Percentiles rank a stretch among this genome's conserved stretches.
Conservation (phyloP, 306 rosid species). For the Argentina anserina region DNA sequence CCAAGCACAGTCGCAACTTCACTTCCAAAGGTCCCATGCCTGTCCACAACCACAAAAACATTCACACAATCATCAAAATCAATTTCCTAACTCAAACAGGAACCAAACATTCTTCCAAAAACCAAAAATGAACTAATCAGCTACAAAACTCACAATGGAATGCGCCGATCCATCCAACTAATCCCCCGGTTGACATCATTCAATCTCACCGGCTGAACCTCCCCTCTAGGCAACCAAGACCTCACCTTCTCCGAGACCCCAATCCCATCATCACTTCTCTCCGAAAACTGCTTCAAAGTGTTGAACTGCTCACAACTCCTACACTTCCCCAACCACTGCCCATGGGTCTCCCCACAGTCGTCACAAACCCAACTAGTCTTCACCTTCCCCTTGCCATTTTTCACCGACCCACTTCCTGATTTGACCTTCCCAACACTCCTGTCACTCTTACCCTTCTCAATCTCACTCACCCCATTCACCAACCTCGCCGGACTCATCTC, state of each 20-base stretch:
- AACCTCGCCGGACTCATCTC: slow-evolving; percentile 6
- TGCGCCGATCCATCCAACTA: slow-evolving; percentile 45
- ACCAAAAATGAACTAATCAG: no score
- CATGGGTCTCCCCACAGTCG: slow-evolving; percentile 52
- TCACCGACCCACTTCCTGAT: slow-evolving; percentile 19
- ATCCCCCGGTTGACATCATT: slow-evolving; percentile 66
- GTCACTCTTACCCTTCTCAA: slow-evolving; percentile 12
- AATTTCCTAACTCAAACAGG: background rate
- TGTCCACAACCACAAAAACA: slow-evolving; percentile 32
- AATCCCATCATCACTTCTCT: slow-evolving; percentile 30
- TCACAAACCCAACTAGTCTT: slow-evolving; percentile 65
- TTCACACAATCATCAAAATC: background rate
- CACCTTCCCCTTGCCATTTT: slow-evolving; percentile 41
- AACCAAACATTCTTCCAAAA: background rate
- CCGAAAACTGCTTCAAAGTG: slow-evolving; percentile 49
- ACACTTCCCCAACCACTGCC: slow-evolving; percentile 85
- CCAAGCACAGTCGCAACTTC: slow-evolving; percentile 86
- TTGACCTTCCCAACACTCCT: slow-evolving; percentile 30
- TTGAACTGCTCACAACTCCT: slow-evolving; percentile 38
- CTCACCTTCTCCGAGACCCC: slow-evolving; percentile 47
- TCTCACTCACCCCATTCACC: background rate
- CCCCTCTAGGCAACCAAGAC: slow-evolving; percentile 57
- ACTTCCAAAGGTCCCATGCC: slow-evolving; percentile 66
- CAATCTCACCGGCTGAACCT: slow-evolving; percentile 53
- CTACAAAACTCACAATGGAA: slow-evolving; percentile 68